Conservation (phyloP, 768 basidiomycete species). For the Gymnopilus junonius region DNA sequence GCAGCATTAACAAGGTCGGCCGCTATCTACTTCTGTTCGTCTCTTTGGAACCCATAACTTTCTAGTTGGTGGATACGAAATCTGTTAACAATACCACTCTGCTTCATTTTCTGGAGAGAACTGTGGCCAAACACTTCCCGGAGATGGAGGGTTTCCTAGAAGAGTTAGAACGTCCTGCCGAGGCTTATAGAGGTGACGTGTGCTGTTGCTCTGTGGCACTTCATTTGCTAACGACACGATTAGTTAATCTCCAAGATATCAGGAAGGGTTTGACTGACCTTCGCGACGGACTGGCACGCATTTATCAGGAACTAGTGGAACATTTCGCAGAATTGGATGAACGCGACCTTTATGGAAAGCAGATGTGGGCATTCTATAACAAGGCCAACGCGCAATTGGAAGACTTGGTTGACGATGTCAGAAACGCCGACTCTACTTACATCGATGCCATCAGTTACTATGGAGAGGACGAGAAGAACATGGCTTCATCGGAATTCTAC, state of each 20-base stretch:
- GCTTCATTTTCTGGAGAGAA: conserved; percentile 92
- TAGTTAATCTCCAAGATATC: conserved; percentile 88
- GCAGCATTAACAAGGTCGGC: conserved; percentile 93
- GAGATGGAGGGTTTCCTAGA: conserved; percentile 87
- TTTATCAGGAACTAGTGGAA: conserved; percentile 79
- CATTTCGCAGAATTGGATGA: conserved; percentile 76
- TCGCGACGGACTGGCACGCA: conserved; percentile 74
- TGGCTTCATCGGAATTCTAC: conserved; percentile 92
- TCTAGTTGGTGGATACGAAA: conserved; percentile 94
- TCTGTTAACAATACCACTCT: conserved; percentile 93
- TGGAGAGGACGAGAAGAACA: conserved; percentile 90
- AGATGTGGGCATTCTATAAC: conserved; percentile 91
- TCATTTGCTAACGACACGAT: neutral
- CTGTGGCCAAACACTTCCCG: conserved; percentile 85
- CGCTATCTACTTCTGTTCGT: neutral
- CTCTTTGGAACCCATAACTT: neutral
- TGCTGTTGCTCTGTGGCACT: neutral
- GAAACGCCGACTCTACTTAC: conserved; percentile 82
- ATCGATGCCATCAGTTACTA: conserved; percentile 88
- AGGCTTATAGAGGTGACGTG: conserved; percentile 84
- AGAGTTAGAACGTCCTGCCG: conserved; percentile 87
- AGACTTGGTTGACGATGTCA: conserved; percentile 86
- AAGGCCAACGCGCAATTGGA: conserved; percentile 77
- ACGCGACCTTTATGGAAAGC: conserved; percentile 80
- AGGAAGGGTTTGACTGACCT: conserved; percentile 76